phyloP scores from a whole-genome alignment of 345 rosid genomes.

The Populus alba region DNA sequence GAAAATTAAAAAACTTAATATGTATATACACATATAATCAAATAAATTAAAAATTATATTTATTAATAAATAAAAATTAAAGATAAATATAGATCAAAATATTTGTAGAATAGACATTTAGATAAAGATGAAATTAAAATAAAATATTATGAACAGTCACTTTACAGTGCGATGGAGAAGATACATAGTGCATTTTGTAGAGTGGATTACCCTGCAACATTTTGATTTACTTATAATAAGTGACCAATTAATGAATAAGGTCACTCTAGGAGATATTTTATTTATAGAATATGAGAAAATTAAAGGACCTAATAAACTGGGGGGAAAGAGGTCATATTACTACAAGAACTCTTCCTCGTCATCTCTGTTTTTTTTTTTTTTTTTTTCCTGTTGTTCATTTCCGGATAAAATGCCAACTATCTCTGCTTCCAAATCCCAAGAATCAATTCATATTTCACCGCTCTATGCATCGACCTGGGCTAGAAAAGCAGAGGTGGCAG shows the following conservation, averaged over 20 bases:
- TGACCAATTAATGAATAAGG: neutral
- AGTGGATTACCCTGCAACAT: too few species aligned
- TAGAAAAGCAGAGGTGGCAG: slow-evolving; percentile 50
- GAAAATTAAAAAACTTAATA: too few species aligned
- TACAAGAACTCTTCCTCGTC: slow-evolving; percentile 29
- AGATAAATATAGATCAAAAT: rapidly evolving
- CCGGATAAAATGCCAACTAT: slow-evolving; percentile 62
- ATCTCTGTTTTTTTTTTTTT: neutral
- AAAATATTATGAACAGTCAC: too few species aligned
- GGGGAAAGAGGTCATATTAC: slow-evolving; percentile 5
- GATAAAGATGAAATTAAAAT: too few species aligned
- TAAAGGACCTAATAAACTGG: neutral
- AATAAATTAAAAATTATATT: too few species aligned
- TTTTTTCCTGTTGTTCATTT: slow-evolving; percentile 11
- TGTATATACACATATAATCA: too few species aligned
- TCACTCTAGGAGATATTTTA: neutral
- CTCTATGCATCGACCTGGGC: neutral
- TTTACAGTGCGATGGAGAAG: too few species aligned
- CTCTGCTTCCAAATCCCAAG: slow-evolving; percentile 38
- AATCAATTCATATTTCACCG: neutral
- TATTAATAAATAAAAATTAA: too few species aligned
- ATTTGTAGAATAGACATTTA: too few species aligned
- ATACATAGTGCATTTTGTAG: too few species aligned
- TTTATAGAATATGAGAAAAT: neutral
- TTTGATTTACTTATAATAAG: neutral